Percentiles rank a stretch among this genome's conserved stretches.
phyloP scores from a whole-genome alignment of 441 rosid genomes.

The Omphalea diandra region DNA sequence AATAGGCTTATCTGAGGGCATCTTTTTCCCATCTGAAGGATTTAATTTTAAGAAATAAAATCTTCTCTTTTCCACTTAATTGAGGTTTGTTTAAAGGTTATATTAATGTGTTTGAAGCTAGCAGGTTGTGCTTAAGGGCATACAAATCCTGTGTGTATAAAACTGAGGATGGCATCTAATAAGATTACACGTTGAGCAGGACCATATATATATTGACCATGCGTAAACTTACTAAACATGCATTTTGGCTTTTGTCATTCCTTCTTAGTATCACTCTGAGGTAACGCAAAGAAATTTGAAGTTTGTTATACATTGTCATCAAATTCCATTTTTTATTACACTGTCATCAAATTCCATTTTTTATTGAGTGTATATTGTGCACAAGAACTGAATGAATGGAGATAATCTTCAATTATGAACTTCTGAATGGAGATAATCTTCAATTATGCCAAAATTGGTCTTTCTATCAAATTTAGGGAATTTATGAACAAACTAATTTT shows the following conservation, averaged over 20 bases:
- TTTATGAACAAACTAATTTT: neutral
- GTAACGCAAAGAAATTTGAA: neutral
- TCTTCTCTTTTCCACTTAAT: no score
- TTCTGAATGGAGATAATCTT: neutral
- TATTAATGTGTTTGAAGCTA: neutral
- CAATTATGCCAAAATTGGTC: no score
- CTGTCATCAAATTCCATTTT: no score
- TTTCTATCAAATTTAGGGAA: neutral
- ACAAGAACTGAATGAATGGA: no score
- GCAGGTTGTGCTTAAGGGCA: neutral
- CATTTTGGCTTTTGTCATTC: neutral
- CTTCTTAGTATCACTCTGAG: neutral
- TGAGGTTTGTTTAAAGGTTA: neutral
- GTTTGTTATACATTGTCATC: no score
- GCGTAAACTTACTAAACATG: neutral
- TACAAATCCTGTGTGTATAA: neutral
- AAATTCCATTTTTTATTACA: no score
- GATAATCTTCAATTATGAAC: no score
- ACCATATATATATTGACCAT: neutral
- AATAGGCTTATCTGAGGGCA: no score
- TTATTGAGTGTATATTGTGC: no score
- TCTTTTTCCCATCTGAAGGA: no score
- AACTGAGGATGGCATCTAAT: neutral
- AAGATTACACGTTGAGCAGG: neutral
- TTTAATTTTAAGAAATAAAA: no score